A percentile compares a stretch with the other conserved stretches of the same genome.
Evolutionary conservation across 805 yeast genomes (phyloP).

Genomic region (Cyberlindnera samutprakarnensis): DNA sequence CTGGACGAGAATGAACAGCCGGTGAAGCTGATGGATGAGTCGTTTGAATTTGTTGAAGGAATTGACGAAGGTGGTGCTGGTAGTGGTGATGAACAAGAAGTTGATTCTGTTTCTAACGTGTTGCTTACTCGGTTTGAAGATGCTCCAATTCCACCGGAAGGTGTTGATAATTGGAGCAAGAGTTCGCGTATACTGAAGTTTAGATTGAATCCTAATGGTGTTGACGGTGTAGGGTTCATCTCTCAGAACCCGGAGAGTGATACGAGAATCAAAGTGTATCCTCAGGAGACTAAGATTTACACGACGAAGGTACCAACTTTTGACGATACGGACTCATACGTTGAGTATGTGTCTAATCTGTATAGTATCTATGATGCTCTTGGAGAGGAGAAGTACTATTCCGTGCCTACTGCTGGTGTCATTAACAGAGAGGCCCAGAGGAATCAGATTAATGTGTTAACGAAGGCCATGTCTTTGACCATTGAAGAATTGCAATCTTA

Average conservation of each 20-base stretch:
- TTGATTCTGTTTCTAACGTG: slow-evolving; percentile 21
- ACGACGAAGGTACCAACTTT: slow-evolving; percentile 34
- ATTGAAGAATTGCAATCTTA: slow-evolving; percentile 27
- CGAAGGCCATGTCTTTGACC: slow-evolving; percentile 28
- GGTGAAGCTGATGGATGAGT: slow-evolving; percentile 16
- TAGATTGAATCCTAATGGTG: slow-evolving; percentile 38
- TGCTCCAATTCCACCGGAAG: slow-evolving; percentile 26
- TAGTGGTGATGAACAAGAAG: slow-evolving; percentile 16
- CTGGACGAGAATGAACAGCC: too few relatives aligned
- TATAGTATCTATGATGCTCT: slow-evolving; percentile 47
- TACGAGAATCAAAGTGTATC: slow-evolving; percentile 22
- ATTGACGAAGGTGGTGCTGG: too few relatives aligned
- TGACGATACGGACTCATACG: slow-evolving; percentile 34
- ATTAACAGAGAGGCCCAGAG: slow-evolving; percentile 25
- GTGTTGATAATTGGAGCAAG: slow-evolving; percentile 26
- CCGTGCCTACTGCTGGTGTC: slow-evolving; percentile 33
- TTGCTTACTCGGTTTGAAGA: slow-evolving; percentile 26
- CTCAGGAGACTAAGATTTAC: slow-evolving; percentile 34
- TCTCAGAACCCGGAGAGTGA: slow-evolving; percentile 23
- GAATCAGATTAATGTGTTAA: slow-evolving; percentile 30
- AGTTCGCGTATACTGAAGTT: slow-evolving; percentile 33
- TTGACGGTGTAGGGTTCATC: slow-evolving; percentile 33
- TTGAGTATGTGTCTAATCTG: slow-evolving; percentile 39
- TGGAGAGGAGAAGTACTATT: slow-evolving; percentile 35
- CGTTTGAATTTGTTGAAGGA: slow-evolving; percentile 16